Evolutionary conservation across 2,329 filamentous ascomycete genomes (phyloP), one percentile per base, ranked within the genome.

Genomic region (Periglandula ipomoeae): DNA sequence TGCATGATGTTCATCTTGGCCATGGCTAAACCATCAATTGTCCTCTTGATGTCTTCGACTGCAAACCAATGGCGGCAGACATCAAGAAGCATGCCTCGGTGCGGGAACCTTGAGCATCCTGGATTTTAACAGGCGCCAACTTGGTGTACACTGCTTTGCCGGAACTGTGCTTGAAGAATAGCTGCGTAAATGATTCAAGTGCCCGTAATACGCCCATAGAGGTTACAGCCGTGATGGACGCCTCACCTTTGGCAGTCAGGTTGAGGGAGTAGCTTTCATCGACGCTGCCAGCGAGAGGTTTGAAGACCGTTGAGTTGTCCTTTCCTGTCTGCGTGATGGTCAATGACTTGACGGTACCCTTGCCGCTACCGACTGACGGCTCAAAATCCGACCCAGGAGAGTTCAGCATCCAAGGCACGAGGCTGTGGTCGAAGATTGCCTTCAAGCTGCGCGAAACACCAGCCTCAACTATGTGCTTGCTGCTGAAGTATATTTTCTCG

Each of bases 1-100:
- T 93, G 88, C 49, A 94, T 74, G 5, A 82, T 75, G 67, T 93
- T 93, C 72, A 93, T 77, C 70, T 94, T 93, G 70, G 83, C 88
- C 76, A 81, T 89, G 1, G 85, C 72, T 55, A 86, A 67, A 37
- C 81, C 85, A 60, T 94, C 86, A 55, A 95, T 86, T 47, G 82
- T 87, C 45, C 82, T 80, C 59, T 82, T 74, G 56, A 95, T 82
- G 58, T 86, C 79, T 3, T 71, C 63, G 22, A 87, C 69, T 1
- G 79, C 74, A 65, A 84, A 87, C 68, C 76, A 93, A 59, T 82
- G 84, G 50, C 89, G 76, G 3, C 85, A 76, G 38, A 88, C 81
- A 60, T 95, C 89, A 57, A 95, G 70, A 57, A 93, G 83, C 47
- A 95, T 66, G 11, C 89, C 89, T 40, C 89, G 82, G 65, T 94